Evolutionary conservation across 495 filamentous ascomycete species (phyloP).

Genomic region (Tuber borchii): DNA sequence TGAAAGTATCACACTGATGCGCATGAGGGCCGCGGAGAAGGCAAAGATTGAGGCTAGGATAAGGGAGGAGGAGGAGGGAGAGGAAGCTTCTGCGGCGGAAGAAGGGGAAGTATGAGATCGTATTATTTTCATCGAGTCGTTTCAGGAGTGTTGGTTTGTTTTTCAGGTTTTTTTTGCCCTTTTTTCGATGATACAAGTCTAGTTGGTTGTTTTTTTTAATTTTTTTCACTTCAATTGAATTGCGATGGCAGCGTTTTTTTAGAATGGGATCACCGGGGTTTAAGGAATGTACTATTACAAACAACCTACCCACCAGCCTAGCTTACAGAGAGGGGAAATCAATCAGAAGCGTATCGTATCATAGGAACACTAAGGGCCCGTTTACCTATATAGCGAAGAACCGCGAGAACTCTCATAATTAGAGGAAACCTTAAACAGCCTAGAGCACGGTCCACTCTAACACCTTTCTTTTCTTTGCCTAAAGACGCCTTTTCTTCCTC

Average conservation of each 20-base stretch:
- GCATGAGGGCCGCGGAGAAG: constrained; percentile 40
- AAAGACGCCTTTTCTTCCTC: too few relatives aligned
- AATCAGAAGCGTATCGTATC: not conserved
- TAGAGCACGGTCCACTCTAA: too few relatives aligned
- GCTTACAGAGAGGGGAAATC: not conserved
- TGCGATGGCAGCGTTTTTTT: not conserved
- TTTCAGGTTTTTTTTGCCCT: not conserved
- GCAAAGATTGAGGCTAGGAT: constrained; percentile 33
- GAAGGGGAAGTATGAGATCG: constrained; percentile 2
- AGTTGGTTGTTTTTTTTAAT: not conserved
- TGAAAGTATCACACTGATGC: constrained; percentile 39
- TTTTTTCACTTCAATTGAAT: not conserved
- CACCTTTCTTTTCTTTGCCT: too few relatives aligned
- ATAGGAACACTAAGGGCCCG: not conserved
- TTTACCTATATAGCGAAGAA: too few relatives aligned
- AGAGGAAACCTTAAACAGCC: too few relatives aligned
- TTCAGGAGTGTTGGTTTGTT: not conserved
- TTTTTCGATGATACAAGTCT: not conserved
- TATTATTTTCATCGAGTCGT: not conserved
- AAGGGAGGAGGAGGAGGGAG: constrained; percentile 22
- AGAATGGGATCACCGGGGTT: not conserved
- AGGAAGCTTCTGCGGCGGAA: not conserved
- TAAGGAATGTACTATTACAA: not conserved
- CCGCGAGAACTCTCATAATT: too few relatives aligned
- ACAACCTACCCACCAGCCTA: not conserved